Evolutionary conservation across 2,329 filamentous ascomycete genomes (phyloP).

Genomic region (Colletotrichum camelliae): DNA sequence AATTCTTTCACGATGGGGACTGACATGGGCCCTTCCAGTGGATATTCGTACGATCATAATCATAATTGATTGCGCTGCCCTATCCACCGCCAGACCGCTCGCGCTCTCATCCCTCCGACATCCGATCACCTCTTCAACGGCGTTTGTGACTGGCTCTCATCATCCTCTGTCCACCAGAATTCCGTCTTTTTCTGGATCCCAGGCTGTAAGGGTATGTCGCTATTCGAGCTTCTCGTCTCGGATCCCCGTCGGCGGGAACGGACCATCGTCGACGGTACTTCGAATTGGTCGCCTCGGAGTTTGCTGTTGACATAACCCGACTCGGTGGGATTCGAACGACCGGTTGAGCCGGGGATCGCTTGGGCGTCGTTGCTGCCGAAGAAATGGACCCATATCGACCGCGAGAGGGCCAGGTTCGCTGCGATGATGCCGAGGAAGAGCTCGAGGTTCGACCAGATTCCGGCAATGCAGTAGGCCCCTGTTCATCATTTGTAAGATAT

Average conservation of each 20-base stretch:
- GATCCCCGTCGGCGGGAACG: background rate
- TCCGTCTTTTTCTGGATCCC: constrained; percentile 26
- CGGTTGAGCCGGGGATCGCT: background rate
- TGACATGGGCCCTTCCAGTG: background rate
- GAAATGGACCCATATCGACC: constrained; percentile 27
- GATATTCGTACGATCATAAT: background rate
- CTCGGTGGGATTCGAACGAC: background rate
- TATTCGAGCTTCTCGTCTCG: constrained; percentile 15
- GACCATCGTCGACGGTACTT: background rate
- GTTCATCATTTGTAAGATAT: background rate
- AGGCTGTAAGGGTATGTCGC: constrained; percentile 21
- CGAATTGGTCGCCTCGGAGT: constrained; percentile 11
- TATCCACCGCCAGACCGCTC: background rate
- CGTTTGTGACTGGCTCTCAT: background rate
- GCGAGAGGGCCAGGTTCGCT: constrained; percentile 32
- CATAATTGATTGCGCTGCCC: background rate
- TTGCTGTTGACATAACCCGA: constrained; percentile 1
- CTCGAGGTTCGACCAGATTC: constrained; percentile 43
- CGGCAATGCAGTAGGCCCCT: constrained; percentile 37
- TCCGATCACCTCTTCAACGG: background rate
- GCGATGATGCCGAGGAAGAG: constrained; percentile 40
- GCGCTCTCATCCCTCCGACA: background rate
- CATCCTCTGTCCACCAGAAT: constrained; percentile 23
- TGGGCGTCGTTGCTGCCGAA: background rate
- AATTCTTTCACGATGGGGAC: background rate